phyloP scores from a whole-genome alignment of 2,329 filamentous ascomycete species.

The Tolypocladium cylindrosporum region DNA sequence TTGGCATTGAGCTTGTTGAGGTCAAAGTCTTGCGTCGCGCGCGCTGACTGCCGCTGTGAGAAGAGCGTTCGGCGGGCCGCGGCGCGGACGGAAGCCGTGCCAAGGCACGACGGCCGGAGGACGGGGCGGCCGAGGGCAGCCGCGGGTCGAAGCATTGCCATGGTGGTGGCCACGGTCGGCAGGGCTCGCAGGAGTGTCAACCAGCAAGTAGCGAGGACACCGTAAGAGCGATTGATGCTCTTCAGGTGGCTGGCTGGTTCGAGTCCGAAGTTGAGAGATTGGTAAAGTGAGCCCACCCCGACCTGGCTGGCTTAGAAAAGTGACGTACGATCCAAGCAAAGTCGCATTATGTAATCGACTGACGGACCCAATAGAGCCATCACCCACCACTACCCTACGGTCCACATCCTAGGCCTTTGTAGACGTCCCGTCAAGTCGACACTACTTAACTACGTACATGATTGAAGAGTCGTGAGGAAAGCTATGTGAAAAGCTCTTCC shows the following conservation, averaged over 20 bases:
- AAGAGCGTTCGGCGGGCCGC: slow-evolving; percentile 17
- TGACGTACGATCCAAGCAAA: not conserved
- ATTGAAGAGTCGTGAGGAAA: not conserved
- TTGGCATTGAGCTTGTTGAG: slow-evolving; percentile 35
- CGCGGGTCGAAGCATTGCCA: slow-evolving; percentile 18
- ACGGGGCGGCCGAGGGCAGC: slow-evolving; percentile 9
- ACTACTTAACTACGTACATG: too few species aligned
- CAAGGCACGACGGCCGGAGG: slow-evolving; percentile 9
- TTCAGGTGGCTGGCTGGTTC: not conserved
- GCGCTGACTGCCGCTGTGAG: slow-evolving; percentile 16
- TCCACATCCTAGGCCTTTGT: not conserved
- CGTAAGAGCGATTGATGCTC: not conserved
- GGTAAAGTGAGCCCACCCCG: not conserved
- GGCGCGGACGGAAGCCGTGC: not conserved
- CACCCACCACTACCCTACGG: not conserved
- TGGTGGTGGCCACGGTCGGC: not conserved
- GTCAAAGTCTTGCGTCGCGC: slow-evolving; percentile 38
- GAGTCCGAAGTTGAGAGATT: not conserved
- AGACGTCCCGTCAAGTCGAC: not conserved
- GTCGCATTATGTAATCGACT: not conserved
- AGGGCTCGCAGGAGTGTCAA: not conserved
- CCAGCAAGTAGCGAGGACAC: not conserved
- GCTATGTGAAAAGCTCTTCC: not conserved
- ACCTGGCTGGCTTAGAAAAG: not conserved
- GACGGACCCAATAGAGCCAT: too few species aligned